A percentile compares a stretch with the other conserved stretches of the same genome.
These are phyloP conservation scores for Mycena rebaudengoi DNA, from an alignment of 768 basidiomycete species.

Conservation along the genomic window DNA sequence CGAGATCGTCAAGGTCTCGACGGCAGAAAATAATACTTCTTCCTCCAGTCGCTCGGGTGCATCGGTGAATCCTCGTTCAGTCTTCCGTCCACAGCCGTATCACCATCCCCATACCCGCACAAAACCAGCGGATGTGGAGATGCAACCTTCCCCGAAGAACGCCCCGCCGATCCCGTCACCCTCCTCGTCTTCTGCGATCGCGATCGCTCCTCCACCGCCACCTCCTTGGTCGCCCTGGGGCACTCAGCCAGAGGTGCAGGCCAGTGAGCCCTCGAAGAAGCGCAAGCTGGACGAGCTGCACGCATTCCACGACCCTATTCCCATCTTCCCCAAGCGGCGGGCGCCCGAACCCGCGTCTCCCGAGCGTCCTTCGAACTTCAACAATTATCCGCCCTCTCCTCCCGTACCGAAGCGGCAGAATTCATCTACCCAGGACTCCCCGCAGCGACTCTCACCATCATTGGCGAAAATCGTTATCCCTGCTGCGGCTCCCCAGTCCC, in stretches of 20 bases:
- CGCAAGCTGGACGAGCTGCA: conserved; percentile 29
- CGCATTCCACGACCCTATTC: conserved; percentile 22
- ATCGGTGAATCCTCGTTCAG: conserved; percentile 7
- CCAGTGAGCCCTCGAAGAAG: conserved; percentile 17
- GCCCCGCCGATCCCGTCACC: not conserved
- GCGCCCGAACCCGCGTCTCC: conserved; percentile 10
- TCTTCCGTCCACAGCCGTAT: conserved; percentile 24
- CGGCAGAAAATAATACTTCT: not conserved
- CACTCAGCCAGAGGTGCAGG: not conserved
- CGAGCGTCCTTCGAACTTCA: conserved; percentile 11
- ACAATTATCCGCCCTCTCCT: conserved; percentile 3
- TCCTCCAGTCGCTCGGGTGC: not conserved
- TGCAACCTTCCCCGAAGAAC: not conserved
- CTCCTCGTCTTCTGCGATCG: not conserved
- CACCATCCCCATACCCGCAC: conserved; percentile 19
- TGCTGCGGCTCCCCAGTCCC: conserved; percentile 1
- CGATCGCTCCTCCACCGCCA: conserved; percentile 1
- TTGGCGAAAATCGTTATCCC: conserved; percentile 27
- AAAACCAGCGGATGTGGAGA: not conserved
- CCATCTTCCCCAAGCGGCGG: conserved; percentile 26
- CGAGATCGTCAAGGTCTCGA: conserved; percentile 63
- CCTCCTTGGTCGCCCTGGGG: conserved; percentile 22
- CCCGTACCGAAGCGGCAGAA: conserved; percentile 7
- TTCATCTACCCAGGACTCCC: conserved; percentile 21
- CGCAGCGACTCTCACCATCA: conserved; percentile 25